Conservation (phyloP, 2,329 filamentous ascomycete species). For the Lachnellula suecica region DNA sequence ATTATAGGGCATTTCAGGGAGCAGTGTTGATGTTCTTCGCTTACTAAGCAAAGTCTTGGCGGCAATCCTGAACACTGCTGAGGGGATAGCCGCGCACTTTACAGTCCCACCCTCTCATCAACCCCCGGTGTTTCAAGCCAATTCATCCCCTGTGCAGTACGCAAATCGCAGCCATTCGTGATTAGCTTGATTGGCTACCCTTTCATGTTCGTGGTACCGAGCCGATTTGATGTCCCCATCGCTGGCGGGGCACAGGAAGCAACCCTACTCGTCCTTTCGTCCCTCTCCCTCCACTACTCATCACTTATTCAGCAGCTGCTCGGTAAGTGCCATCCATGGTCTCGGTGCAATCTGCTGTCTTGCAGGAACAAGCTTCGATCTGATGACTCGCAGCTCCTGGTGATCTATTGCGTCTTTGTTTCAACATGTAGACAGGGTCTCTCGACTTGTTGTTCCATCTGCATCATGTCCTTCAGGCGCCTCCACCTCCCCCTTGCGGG, state of each 20-base stretch:
- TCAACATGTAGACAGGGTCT: background rate
- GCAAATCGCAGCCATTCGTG: background rate
- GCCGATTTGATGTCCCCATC: background rate
- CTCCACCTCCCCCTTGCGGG: no score
- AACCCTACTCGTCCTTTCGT: background rate
- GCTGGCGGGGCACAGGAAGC: no score
- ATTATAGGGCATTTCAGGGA: no score
- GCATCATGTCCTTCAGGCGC: background rate
- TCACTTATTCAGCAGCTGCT: background rate
- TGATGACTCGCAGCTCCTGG: background rate
- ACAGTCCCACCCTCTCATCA: no score
- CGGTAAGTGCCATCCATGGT: background rate
- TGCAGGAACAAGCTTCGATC: background rate
- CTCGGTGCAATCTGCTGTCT: background rate
- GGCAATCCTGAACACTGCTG: no score
- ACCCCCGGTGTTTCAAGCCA: background rate
- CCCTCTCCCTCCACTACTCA: background rate
- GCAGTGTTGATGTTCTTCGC: no score
- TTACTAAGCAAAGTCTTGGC: no score
- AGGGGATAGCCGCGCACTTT: no score
- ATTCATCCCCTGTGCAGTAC: conserved; percentile 1
- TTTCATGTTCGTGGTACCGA: background rate
- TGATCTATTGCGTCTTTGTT: background rate
- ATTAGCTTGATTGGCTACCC: background rate
- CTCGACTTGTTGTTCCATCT: background rate